phyloP scores from a whole-genome alignment of 805 yeast species.

The Saturnispora kantuleensis region DNA sequence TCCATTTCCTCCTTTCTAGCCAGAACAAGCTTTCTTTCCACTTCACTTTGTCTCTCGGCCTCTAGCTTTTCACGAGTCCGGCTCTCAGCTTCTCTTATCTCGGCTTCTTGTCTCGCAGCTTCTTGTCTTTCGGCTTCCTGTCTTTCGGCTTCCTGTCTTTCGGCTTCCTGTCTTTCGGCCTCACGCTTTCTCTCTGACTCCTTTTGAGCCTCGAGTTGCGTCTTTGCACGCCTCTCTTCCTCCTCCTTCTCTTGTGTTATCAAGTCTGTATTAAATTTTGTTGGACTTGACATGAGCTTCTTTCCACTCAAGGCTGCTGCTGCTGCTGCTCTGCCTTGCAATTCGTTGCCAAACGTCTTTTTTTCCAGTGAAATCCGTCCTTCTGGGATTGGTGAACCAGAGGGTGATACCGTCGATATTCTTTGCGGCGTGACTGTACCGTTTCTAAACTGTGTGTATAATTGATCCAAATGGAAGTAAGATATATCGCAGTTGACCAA shows the following conservation, averaged over 20 bases:
- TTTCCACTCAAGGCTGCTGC: conserved; percentile 6
- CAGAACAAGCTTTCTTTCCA: neutral
- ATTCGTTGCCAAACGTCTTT: neutral
- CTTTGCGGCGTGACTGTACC: neutral
- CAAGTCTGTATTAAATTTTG: conserved; percentile 4
- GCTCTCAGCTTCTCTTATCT: conserved; percentile 1
- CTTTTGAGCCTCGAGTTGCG: neutral
- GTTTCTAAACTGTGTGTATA: conserved; percentile 2
- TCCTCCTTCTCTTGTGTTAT: conserved; percentile 3
- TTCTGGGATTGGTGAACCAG: no score
- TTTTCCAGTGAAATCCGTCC: neutral
- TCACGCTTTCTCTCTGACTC: conserved; percentile 1
- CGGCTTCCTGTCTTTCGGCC: conserved; percentile 1
- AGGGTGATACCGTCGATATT: no score
- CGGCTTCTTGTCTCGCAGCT: conserved; percentile 1
- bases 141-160: conserved; percentile 2
- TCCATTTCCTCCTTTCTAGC: conserved; percentile 1
- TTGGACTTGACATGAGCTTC: conserved; percentile 1
- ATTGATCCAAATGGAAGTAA: conserved; percentile 25
- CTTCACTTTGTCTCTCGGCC: conserved; percentile 1
- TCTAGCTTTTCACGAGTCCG: conserved; percentile 2
- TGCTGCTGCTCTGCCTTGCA: conserved; percentile 2
- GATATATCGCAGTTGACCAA: conserved; percentile 37
- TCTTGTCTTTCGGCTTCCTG: conserved; percentile 1
- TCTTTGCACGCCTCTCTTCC: conserved; percentile 3